phyloP scores from a whole-genome alignment of 108 stramenopile species.

The Aurantiochytrium sp. region DNA sequence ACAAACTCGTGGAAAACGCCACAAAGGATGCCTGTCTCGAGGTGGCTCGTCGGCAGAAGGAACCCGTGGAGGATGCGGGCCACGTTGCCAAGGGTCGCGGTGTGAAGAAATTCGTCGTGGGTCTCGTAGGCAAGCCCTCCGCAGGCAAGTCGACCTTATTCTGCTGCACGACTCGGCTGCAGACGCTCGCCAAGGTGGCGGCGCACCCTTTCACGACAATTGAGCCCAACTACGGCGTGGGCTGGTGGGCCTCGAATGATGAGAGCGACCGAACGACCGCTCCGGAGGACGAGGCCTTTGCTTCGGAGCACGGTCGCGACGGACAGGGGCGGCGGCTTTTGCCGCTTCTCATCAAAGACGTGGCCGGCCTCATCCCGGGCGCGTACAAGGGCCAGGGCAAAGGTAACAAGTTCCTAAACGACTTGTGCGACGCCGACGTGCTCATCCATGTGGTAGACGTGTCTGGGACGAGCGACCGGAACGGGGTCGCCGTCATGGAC shows the following conservation, averaged over 20 bases:
- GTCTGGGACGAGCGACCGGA: slow-evolving; percentile 66
- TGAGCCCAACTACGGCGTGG: slow-evolving; percentile 79
- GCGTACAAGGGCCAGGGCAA: slow-evolving; percentile 76
- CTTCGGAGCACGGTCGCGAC: slow-evolving; percentile 63
- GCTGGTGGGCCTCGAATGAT: slow-evolving; percentile 64
- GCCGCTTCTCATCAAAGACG: slow-evolving; percentile 77
- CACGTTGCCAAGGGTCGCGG: not conserved
- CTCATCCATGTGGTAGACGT: slow-evolving; percentile 73
- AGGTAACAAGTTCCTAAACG: slow-evolving; percentile 80
- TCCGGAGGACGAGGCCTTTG: not conserved
- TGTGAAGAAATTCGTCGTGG: not conserved
- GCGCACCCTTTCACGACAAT: slow-evolving; percentile 89
- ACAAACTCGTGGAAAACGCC: not conserved
- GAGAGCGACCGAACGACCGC: slow-evolving; percentile 44
- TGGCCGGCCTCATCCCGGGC: slow-evolving; percentile 83
- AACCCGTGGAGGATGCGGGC: not conserved
- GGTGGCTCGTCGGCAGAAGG: not conserved
- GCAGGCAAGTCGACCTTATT: slow-evolving; percentile 77
- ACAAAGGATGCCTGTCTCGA: not conserved
- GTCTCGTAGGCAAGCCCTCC: slow-evolving; percentile 38
- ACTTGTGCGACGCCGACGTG: slow-evolving; percentile 79
- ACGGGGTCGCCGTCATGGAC: slow-evolving; percentile 55
- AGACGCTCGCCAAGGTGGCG: slow-evolving; percentile 71
- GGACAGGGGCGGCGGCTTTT: slow-evolving; percentile 64
- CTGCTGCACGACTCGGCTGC: slow-evolving; percentile 46